Base-by-base conservation (phyloP, 2,329 filamentous ascomycete species). In the Pseudocercospora ulei region DNA sequence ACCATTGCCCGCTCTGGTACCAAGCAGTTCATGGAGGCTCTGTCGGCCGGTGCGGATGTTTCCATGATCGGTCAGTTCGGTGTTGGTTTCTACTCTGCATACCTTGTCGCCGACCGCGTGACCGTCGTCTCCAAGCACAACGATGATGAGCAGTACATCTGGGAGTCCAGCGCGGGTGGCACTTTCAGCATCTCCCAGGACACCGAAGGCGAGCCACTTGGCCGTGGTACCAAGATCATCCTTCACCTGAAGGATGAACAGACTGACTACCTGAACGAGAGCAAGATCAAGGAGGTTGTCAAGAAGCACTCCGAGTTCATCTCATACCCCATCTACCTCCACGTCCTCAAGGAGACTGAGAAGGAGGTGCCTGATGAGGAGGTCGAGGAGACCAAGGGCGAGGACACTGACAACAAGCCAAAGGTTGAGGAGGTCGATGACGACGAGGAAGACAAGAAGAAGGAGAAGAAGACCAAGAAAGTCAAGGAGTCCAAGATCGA, bases 221-320 rank as follows among this genome's bases (percentile, higher is more conserved):
- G 87, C 65, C 88, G 90, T 60, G 90, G 90, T 66, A 92, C 86
- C 67, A 87, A 93, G 79, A 92, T 98, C 66, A 80, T 96, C 68
- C 85, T 98, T 48, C 84, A 96, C 76, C 76, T 98, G 62, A 98
- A 98, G 83, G 90, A 98, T 58, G 90, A 98, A 78, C 90, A 98
- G 76, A 75, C 73, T 53, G 90, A 96, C 68, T 98, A 94, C 79
- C 75, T 96, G 56, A 92, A 96, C 70, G 90, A 98, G 82, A 76
- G 76, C 75, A 90, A 88, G 77, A 82, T 98, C 76, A 98, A 98
- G 83, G 90, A 98, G 76, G 88, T 98, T 54, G 87, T 98, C 76
- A 96, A 96, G 86, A 98, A 98, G 84, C 90, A 98, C 82, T 96
- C 90, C 64, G 90, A 98, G 75, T 98, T 98, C 78, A 98, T 98